phyloP scores from a whole-genome alignment of 306 rosid species.

The Prunus salicina region DNA sequence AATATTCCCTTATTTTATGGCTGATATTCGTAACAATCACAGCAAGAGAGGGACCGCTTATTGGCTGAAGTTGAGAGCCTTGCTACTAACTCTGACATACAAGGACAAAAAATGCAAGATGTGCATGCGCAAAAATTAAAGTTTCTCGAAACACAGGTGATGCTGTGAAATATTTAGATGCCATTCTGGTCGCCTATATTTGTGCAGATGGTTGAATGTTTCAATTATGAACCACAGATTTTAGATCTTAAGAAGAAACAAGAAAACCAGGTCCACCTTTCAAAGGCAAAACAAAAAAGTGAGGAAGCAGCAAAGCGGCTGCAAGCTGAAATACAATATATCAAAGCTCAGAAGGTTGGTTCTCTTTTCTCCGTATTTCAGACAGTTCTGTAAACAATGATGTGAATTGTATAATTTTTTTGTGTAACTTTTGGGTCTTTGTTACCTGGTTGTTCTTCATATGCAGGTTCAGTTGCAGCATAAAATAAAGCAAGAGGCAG shows the following conservation, averaged over 20 bases:
- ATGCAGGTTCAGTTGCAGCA: slow-evolving; percentile 78
- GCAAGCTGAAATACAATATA: slow-evolving; percentile 77
- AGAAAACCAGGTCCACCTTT: slow-evolving; percentile 73
- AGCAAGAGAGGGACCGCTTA: slow-evolving; percentile 72
- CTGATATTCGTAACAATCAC: slow-evolving; percentile 35
- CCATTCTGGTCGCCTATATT: neutral
- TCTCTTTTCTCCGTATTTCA: slow-evolving; percentile 13
- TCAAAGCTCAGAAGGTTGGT: slow-evolving; percentile 71
- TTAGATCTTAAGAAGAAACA: slow-evolving; percentile 72
- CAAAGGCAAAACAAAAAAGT: slow-evolving; percentile 73
- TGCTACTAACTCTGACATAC: slow-evolving; percentile 53
- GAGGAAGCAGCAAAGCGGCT: slow-evolving; percentile 76
- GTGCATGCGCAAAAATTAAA: slow-evolving; percentile 56
- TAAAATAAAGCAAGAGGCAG: slow-evolving; percentile 78
- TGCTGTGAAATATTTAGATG: slow-evolving; percentile 6
- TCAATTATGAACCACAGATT: slow-evolving; percentile 45
- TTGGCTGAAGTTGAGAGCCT: slow-evolving; percentile 68
- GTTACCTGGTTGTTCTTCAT: slow-evolving; percentile 9
- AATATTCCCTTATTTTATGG: slow-evolving; percentile 15
- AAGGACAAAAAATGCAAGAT: slow-evolving; percentile 53
- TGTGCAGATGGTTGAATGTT: neutral
- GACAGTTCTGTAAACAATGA: neutral
- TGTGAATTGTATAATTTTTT: slow-evolving; percentile 6
- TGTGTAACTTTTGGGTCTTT: slow-evolving; percentile 8
- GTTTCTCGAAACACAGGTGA: slow-evolving; percentile 67